Evolutionary conservation across 352 stramenopile species (phyloP).

Genomic region (Pythium angustatum): DNA sequence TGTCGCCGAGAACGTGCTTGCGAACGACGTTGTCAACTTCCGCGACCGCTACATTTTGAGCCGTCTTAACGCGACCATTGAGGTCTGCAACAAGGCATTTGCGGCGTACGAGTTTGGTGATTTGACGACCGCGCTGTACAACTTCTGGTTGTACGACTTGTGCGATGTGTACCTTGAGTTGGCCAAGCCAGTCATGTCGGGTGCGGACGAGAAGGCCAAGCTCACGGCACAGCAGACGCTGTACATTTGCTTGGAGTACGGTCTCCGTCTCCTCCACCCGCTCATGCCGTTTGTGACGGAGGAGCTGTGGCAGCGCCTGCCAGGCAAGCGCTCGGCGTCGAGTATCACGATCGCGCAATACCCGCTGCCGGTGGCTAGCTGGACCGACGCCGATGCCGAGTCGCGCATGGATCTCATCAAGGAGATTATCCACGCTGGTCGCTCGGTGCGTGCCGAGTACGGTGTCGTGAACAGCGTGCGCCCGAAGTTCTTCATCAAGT

Average conservation of each 20-base stretch:
- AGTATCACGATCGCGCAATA: conserved; percentile 85
- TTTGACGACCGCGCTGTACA: conserved; percentile 94
- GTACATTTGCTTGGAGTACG: conserved; percentile 83
- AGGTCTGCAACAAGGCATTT: conserved; percentile 85
- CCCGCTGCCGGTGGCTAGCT: conserved; percentile 74
- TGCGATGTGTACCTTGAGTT: conserved; percentile 99
- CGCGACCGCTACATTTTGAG: conserved; percentile 86
- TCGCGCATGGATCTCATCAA: conserved; percentile 92
- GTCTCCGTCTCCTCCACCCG: conserved; percentile 94
- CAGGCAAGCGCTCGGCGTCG: conserved; percentile 56
- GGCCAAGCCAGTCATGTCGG: conserved; percentile 96
- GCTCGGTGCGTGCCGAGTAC: conserved; percentile 93
- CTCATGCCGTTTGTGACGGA: conserved; percentile 99
- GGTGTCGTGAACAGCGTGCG: conserved; percentile 78
- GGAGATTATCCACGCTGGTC: conserved; percentile 94
- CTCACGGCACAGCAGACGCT: conserved; percentile 81
- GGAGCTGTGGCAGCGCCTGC: conserved; percentile 88
- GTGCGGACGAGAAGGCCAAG: conserved; percentile 74
- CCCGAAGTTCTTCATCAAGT: conserved; percentile 90
- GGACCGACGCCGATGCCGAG: conserved; percentile 89
- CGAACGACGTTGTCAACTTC: conserved; percentile 60
- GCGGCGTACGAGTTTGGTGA: conserved; percentile 95
- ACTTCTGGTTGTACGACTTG: conserved; percentile 98
- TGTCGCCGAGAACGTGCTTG: conserved; percentile 58
- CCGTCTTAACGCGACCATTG: conserved; percentile 76